Conservation (phyloP, 106 monocot species). For the Posidonia australis region DNA sequence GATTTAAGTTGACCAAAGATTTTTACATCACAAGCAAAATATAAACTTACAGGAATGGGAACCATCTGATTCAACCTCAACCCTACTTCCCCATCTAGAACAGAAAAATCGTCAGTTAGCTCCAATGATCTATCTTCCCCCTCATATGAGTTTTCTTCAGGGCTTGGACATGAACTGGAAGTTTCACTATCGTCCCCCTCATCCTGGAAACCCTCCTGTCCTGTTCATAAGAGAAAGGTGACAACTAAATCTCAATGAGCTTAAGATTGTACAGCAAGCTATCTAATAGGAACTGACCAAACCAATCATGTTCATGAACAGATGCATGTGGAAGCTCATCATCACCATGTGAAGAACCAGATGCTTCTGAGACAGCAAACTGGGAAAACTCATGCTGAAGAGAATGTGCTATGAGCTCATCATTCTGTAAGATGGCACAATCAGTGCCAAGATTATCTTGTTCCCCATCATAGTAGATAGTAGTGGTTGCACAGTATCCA, state of each 20-base stretch:
- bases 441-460: conserved; percentile 15
- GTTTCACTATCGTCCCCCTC: conserved; percentile 16
- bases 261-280: not conserved
- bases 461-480: conserved; percentile 12
- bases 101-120: conserved; percentile 45
- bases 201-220: conserved; percentile 10
- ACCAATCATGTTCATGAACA: conserved; percentile 56
- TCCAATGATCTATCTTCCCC: conserved; percentile 33
- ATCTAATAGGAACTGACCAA: conserved; percentile 9
- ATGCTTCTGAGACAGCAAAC: conserved; percentile 32
- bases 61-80: conserved; percentile 72
- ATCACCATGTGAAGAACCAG: conserved; percentile 27
- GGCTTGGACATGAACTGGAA: conserved; percentile 41
- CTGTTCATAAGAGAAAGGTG: conserved; percentile 8
- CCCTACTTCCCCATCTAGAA: conserved; percentile 77
- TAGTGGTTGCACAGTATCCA: conserved; percentile 15
- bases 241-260: not conserved
- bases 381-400: conserved; percentile 67
- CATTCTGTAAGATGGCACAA: conserved; percentile 42
- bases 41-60: conserved; percentile 62
- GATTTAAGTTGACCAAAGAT: no score
- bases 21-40: not conserved
- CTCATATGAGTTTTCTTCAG: conserved; percentile 33
- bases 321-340: conserved; percentile 42
- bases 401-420: conserved; percentile 66